Base-by-base conservation (phyloP, 2,329 filamentous ascomycete genomes). In the Claviceps fusiformis region DNA sequence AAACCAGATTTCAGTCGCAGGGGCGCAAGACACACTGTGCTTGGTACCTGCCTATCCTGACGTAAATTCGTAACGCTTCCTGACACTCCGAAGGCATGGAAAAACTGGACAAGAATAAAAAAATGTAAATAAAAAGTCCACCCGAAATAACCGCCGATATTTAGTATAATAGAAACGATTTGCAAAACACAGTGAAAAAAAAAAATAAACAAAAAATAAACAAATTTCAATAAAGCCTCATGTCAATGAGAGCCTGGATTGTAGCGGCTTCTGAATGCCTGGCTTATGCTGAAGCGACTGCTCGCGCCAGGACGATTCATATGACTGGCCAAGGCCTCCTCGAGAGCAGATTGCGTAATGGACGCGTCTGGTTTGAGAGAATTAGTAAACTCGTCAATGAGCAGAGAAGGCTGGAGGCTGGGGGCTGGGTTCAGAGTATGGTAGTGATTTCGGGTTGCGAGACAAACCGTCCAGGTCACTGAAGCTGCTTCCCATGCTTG, bases 401-500 rank as follows among this genome's bases (percentile, higher is more conserved):
- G 6, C 33, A 35, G 33, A 24, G 24, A 24, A 2, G 24, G 3
- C 24, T 24, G 24, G 24, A 2, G 24, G 2, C 24, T 3, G 24
- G 24, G 1, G 19, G 19, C 19, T 19, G 19, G 19, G 19, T 19
- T 19, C 19, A 19, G 31, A 6, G 1, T 10, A 35, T 5, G 33
- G 33, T 35, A 35, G 33, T 10, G 33, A 35, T 10, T 5, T 8
- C 33, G 33, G 33, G 7, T 29, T 39, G 51, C 27, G 29, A 47
- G 56, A 61, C 67, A 57, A 73, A 81, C 86, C 87, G 66, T 92
- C 88, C 47, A 95, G 76, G 71, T 93, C 89, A 68, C 87, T 92
- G 63, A 89, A 93, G 62, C 87, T 91, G 67, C 87, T 92, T 1
- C 87, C 86, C 82, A 90, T 89, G 62, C 86, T 89, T 1, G 85